Evolutionary conservation across 2,329 filamentous ascomycete genomes (phyloP).

Genomic region (Paracoccidioides brasiliensis): DNA sequence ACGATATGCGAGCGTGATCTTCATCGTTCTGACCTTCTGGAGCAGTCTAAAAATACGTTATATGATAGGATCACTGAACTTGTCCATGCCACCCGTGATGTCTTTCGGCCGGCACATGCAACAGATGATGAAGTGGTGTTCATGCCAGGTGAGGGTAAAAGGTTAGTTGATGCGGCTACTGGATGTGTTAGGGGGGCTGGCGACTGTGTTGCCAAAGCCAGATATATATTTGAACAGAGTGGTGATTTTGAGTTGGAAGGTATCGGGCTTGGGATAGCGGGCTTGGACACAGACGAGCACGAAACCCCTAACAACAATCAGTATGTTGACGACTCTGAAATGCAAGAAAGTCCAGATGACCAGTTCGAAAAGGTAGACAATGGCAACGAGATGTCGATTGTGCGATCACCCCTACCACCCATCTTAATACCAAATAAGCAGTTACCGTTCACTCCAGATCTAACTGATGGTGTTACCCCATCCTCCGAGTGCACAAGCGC

Average conservation of each 20-base stretch:
- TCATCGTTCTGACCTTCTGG: slow-evolving; percentile 52
- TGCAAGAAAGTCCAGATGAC: background rate
- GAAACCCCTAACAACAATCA: background rate
- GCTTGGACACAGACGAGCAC: slow-evolving; percentile 2
- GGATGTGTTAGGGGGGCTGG: slow-evolving; percentile 81
- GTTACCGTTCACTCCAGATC: slow-evolving; percentile 22
- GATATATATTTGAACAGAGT: slow-evolving; percentile 71
- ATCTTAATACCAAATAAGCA: slow-evolving; percentile 31
- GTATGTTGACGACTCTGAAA: background rate
- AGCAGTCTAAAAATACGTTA: slow-evolving; percentile 60
- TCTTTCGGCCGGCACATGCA: slow-evolving; percentile 54
- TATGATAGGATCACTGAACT: slow-evolving; percentile 68
- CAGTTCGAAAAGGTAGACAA: background rate
- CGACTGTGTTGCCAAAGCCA: slow-evolving; percentile 79
- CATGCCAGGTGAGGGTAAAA: slow-evolving; percentile 63
- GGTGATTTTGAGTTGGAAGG: slow-evolving; percentile 75
- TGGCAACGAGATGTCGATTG: background rate
- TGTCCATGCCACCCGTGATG: slow-evolving; percentile 66
- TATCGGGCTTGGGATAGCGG: slow-evolving; percentile 38
- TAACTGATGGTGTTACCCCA: slow-evolving; percentile 27
- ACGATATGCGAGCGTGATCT: slow-evolving; percentile 67
- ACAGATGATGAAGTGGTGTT: slow-evolving; percentile 65
- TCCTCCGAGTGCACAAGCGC: slow-evolving; percentile 27
- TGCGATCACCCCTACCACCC: slow-evolving; percentile 34
- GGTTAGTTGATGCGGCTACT: slow-evolving; percentile 65